Base-by-base conservation (phyloP, 768 basidiomycete species). In the Tulasnella calospora region DNA sequence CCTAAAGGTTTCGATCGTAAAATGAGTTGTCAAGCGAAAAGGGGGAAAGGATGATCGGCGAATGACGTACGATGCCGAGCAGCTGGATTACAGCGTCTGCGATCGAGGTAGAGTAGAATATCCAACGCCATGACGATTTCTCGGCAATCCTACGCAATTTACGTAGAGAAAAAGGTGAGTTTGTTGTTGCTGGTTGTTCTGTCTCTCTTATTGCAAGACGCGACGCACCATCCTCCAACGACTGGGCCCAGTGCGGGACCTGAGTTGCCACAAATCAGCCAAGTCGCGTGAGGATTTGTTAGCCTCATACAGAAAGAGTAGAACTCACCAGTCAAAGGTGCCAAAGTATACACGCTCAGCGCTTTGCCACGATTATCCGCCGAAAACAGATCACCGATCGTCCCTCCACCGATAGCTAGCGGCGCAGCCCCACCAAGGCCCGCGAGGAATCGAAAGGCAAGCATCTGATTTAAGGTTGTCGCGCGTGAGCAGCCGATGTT, bases 361-460 rank as follows among this genome's bases (percentile, higher is more conserved):
- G 81, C 83, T 27, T 79, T 82, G 5, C 83, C 82, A 33, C 83
- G 80, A 79, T 83, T 79, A 35, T 83, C 81, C 15, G 81, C 76
- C 27, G 79, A 40, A 80, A 82, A 83, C 67, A 83, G 57, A 61
- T 83, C 83, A 4, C 79, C 79, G 2, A 84, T 79, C 10, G 83
- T 81, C 12, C 91, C 92, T 33, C 91, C 92, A 73, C 92, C 92
- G 23, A 92, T 89, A 6, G 89, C 83, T 1, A 92, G 84, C 8
- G 92, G 91, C 0, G 92, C 92, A 75, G 91, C 90, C 0, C 92
- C 93, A 36, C 92, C 93, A 1, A 94, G 78, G 1, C 92, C 92
- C 0, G 92, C 84, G 2, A 93, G 83, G 80, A 94, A 89, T 27
- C 92, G 88, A 81, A 93, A 93, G 0, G 85, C 90, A 73, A 92